phyloP scores from a whole-genome alignment of 1,139 yeast genomes.

The Magnusiomyces ingens region DNA sequence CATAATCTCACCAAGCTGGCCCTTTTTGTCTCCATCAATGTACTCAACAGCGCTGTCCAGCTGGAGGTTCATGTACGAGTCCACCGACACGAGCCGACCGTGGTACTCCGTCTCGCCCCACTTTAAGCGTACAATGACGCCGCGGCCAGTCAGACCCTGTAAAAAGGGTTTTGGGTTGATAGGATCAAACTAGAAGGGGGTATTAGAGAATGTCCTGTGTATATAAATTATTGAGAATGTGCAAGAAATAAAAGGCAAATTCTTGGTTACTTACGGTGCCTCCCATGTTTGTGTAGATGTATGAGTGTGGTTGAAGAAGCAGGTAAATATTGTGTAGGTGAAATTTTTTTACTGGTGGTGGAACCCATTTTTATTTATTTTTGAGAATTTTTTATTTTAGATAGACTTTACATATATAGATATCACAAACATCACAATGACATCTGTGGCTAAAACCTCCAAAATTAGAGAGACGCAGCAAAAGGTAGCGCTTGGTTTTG shows the following conservation, averaged over 20 bases:
- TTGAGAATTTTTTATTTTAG: too few relatives aligned
- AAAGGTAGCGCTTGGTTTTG: background rate
- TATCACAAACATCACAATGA: too few relatives aligned
- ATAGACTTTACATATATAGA: too few relatives aligned
- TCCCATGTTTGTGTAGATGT: too few relatives aligned
- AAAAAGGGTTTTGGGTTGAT: conserved; percentile 88
- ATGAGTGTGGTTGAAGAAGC: too few relatives aligned
- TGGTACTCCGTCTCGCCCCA: conserved; percentile 90
- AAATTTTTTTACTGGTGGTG: conserved; percentile 3
- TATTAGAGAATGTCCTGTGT: background rate
- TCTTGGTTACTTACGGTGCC: conserved; percentile 6
- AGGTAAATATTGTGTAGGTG: background rate
- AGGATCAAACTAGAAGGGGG: conserved; percentile 49
- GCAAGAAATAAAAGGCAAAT: background rate
- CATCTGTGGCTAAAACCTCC: background rate
- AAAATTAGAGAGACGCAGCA: background rate
- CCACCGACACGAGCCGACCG: conserved; percentile 76
- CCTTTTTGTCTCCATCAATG: conserved; percentile 47
- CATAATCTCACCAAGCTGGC: conserved; percentile 71
- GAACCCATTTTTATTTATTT: background rate
- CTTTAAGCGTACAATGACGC: conserved; percentile 78
- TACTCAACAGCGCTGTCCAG: conserved; percentile 64
- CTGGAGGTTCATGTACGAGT: conserved; percentile 88
- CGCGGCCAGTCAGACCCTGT: conserved; percentile 60
- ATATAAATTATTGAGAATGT: background rate